phyloP scores from a whole-genome alignment of 2,329 filamentous ascomycete genomes.

The Xylaria sp. region DNA sequence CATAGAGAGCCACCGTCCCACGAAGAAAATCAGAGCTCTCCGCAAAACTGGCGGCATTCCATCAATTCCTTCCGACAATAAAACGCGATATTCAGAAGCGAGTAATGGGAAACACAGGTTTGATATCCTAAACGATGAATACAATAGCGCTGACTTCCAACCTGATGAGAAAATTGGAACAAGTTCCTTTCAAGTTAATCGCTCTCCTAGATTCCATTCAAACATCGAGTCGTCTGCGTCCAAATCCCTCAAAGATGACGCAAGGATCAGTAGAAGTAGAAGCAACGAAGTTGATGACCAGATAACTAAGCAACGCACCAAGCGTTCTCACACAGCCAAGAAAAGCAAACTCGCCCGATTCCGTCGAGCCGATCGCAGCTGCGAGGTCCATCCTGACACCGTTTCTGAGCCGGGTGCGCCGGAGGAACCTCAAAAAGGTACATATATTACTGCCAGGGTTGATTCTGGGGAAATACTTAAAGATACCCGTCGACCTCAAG shows the following conservation, averaged over 20 bases:
- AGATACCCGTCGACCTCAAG: not conserved
- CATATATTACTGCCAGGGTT: not conserved
- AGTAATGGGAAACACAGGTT: not conserved
- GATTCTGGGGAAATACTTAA: not conserved
- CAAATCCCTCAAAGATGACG: not conserved
- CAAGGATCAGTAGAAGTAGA: not conserved
- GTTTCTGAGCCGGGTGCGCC: not conserved
- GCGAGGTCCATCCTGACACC: not conserved
- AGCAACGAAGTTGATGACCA: not conserved
- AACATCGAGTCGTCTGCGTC: not conserved
- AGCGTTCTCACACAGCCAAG: not conserved
- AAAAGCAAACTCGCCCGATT: constrained; percentile 14
- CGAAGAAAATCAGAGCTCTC: not conserved
- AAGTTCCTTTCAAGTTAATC: not conserved
- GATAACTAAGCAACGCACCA: not conserved
- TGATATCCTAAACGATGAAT: not conserved
- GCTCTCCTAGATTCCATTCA: not conserved
- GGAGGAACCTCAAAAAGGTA: not conserved
- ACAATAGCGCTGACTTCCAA: not conserved
- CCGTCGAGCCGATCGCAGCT: not conserved
- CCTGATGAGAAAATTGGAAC: not conserved
- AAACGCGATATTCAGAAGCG: not conserved
- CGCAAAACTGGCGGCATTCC: not conserved
- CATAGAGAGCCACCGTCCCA: not conserved
- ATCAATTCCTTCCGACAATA: not conserved